Evolutionary conservation across 441 rosid genomes (phyloP), one percentile per base, ranked within the genome.

Genomic region (Pelargonium australe): DNA sequence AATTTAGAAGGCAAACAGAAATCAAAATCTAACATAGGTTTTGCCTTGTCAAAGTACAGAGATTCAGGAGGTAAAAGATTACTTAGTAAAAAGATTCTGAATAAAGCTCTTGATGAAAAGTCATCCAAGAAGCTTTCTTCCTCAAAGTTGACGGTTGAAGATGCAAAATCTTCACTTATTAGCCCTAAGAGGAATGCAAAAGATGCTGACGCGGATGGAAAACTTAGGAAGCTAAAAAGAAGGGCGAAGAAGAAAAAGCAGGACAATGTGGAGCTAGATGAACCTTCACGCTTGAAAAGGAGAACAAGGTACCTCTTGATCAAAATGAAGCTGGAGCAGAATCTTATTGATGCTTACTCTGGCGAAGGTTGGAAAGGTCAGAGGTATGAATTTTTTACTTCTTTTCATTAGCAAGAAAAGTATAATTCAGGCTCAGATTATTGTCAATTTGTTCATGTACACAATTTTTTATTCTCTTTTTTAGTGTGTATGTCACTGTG

Each of bases 311-410:
- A 92, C 79, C 78, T 91, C 74, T 79, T 95, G 79, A 86, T 95
- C 72, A 90, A 86, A 84, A 86, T 95, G 90, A 92, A 91, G 91
- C 81, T 85, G 83, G 96, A 92, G 81, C 98, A 95, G 86, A 95
- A 92, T 76, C 97, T 92, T 65, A 89, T 95, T 45, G 99, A 95
- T 83, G 99, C 99, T 66, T 95, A 95, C 74, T 90, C 97, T 13
- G 84, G 86, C 34, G 99, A 95, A 85, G 99, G 99, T 28, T 95
- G 99, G 98, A 95, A 95, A 80, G 98, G 97, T 79, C 98, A 95
- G 81, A 95, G 98, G 99, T 95, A 84, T 67, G 76, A 19, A 14
- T 55, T 55, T 16, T 14, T 53, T 4, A 4, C 40, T 1, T 4
- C 40, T 34, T 34, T 5, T 34, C 40, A 34, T 34, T 34, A 34